Percentiles rank a stretch among this genome's conserved stretches.
Conservation (phyloP, 306 rosid species). For the Medicago arabica region DNA sequence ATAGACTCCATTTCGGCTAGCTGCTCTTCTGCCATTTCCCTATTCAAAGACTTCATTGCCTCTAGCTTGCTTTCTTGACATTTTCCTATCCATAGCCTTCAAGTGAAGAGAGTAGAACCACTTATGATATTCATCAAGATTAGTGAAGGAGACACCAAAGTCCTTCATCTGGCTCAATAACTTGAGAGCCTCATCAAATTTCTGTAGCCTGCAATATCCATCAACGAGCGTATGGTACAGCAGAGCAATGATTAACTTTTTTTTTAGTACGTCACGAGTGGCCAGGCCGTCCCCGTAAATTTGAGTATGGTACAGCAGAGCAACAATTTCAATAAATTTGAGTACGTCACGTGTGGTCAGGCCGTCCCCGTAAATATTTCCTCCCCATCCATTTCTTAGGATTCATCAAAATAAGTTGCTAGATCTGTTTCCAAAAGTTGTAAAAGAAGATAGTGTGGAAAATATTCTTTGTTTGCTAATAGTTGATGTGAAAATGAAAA, state of each 20-base stretch:
- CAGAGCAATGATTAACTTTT: not conserved
- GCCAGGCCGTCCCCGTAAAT: no score
- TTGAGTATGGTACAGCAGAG: no score
- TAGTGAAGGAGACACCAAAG: not conserved
- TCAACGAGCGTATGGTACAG: not conserved
- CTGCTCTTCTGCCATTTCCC: not conserved
- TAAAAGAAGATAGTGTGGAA: no score
- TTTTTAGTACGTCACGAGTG: no score
- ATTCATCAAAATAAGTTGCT: no score
- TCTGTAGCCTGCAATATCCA: not conserved
- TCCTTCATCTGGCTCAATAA: conserved; percentile 4
- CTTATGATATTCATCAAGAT: not conserved
- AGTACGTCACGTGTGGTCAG: no score
- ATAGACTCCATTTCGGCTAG: not conserved
- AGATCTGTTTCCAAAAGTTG: no score
- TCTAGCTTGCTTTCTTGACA: not conserved
- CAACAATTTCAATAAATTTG: no score
- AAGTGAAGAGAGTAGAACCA: not conserved
- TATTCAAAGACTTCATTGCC: not conserved
- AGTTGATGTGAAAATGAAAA: not conserved
- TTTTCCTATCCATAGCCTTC: not conserved
- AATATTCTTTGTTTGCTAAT: no score
- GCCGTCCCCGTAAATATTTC: no score
- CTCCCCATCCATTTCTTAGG: no score
- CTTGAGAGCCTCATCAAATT: not conserved